phyloP scores from a whole-genome alignment of 176 grass and related monocot species.

The Paspalum notatum region DNA sequence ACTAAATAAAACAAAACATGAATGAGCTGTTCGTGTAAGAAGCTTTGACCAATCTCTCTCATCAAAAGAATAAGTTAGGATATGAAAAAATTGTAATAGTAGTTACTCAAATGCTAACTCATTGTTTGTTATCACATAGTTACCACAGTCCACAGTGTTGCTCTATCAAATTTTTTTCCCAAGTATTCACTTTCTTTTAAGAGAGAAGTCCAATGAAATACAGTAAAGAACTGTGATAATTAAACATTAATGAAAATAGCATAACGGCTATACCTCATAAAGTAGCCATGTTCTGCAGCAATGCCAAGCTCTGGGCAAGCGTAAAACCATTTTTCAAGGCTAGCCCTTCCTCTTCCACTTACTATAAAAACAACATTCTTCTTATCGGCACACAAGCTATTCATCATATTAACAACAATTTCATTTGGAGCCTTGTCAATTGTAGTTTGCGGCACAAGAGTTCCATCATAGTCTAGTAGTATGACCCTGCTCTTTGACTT shows the following conservation, averaged over 20 bases:
- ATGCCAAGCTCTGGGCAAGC: slow-evolving; percentile 63
- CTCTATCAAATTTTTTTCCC: no score
- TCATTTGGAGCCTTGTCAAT: slow-evolving; percentile 46
- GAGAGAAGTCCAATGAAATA: slow-evolving; percentile 19
- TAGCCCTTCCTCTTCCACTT: slow-evolving; percentile 56
- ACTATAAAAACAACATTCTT: slow-evolving; percentile 58
- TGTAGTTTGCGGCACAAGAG: slow-evolving; percentile 52
- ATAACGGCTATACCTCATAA: slow-evolving; percentile 48
- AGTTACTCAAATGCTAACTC: no score
- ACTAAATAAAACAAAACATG: background rate
- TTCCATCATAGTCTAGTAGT: slow-evolving; percentile 59
- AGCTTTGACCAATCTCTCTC: background rate
- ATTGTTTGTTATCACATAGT: no score
- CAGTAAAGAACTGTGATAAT: background rate
- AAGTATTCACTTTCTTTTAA: background rate
- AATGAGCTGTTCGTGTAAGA: background rate
- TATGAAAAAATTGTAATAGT: background rate
- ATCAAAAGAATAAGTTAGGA: background rate
- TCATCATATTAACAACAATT: slow-evolving; percentile 56
- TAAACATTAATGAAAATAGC: background rate
- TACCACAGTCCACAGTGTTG: no score
- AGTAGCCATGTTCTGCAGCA: slow-evolving; percentile 76
- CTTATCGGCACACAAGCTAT: slow-evolving; percentile 47
- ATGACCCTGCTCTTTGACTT: slow-evolving; percentile 54
- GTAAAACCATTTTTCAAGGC: slow-evolving; percentile 63